Evolutionary conservation across 2,329 filamentous ascomycete species (phyloP), one percentile per base, ranked within the genome.

Genomic region (Fusarium kyushuense): DNA sequence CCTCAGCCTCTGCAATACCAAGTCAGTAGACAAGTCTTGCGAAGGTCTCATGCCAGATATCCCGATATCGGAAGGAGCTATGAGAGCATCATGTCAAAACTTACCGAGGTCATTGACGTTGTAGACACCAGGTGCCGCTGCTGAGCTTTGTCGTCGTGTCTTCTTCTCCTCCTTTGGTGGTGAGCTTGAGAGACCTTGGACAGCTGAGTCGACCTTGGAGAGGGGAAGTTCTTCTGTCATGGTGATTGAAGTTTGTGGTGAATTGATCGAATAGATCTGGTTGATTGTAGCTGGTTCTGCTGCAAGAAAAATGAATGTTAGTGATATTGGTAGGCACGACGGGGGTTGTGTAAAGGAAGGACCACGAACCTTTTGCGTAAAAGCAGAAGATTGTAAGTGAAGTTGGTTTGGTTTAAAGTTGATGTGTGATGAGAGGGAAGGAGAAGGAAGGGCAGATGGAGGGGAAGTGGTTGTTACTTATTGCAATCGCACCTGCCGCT

Each of bases 131-230:
- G 90, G 85, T 45, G 87, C 86, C 76, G 86, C 88, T 57, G 86
- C 88, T 57, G 92, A 95, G 79, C 92, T 94, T 67, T 85, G 83
- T 81, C 93, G 88, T 74, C 90, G 87, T 77, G 90, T 78, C 90
- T 87, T 87, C 68, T 72, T 72, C n/a, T 58, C 42, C 25, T 68
- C 65, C 79, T 93, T 90, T 77, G 86, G 84, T 33, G 91, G 87
- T 61, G 89, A 90, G 75, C 87, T 86, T 71, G 88, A 87, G 75
- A 94, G 81, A 80, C 93, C 92, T 78, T 93, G 90, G 77, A 96
- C 89, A 84, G 93, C 93, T 63, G 94, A 97, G 82, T 97, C 94
- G 84, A 97, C 89, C 85, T 96, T 97, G 82, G 87, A 87, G 78
- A 97, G 88, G 82, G 87, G 87, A 78, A 97, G 88, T 76, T 90